Evolutionary conservation across 2,329 filamentous ascomycete species (phyloP).

Genomic region (Cercospora citrullina): DNA sequence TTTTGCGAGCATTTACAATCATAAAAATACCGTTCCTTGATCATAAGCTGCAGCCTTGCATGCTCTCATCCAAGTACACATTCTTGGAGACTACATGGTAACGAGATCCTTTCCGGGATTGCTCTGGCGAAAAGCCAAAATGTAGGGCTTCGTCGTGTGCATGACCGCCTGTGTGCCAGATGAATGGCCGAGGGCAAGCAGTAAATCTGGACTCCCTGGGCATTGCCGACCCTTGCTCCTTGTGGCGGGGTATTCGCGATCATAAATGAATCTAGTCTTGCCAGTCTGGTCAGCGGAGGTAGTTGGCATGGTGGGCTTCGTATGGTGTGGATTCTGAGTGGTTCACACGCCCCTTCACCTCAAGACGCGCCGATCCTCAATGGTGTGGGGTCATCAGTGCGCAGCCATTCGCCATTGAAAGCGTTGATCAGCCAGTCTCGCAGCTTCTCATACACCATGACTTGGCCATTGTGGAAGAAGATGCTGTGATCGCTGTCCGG

Average conservation of each 20-base stretch:
- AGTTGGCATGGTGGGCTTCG: neutral
- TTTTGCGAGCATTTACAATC: neutral
- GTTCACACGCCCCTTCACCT: neutral
- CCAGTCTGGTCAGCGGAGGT: neutral
- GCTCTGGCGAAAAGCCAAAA: neutral
- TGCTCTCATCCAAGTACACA: neutral
- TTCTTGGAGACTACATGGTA: neutral
- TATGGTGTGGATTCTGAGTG: neutral
- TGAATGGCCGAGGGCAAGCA: neutral
- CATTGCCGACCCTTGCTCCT: neutral
- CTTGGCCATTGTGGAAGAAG: conserved; percentile 88
- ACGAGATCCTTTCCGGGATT: neutral
- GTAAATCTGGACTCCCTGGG: neutral
- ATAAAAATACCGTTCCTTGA: neutral
- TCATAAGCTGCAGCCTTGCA: neutral
- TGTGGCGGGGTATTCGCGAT: neutral
- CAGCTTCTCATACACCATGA: conserved; percentile 86
- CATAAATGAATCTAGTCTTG: neutral
- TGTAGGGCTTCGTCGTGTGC: neutral
- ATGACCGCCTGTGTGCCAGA: neutral
- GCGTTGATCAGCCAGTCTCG: conserved; percentile 93
- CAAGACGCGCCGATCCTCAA: conserved; percentile 23
- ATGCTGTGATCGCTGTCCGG: conserved; percentile 96
- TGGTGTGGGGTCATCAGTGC: conserved; percentile 56
- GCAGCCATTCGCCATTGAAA: conserved; percentile 93